Base-by-base conservation (phyloP, 768 basidiomycete genomes). In the Boletus barrowsii region DNA sequence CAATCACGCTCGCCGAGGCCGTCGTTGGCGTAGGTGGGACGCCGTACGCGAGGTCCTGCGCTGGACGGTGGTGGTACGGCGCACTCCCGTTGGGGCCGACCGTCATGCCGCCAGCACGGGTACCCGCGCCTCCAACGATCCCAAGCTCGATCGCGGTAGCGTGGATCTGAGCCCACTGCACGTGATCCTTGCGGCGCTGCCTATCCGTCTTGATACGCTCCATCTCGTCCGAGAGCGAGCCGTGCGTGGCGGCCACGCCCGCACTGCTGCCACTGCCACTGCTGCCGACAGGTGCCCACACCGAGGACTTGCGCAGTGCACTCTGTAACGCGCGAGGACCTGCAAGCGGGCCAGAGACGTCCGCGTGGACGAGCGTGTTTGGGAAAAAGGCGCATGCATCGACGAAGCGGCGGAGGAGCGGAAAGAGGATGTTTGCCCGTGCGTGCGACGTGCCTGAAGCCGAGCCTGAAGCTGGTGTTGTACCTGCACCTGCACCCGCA, bases 111-210 rank as follows among this genome's bases (percentile, higher is more conserved):
- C 33, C 33, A 35, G 33, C 11, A 35, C 33, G 33, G 13, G 6
- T 15, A 4, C 20, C 26, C 11, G 14, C 46, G 30, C 41, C 41
- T 1, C 62, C 56, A 13, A 84, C 65, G 64, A 83, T 75, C 14
- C 80, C 79, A 2, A 84, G 74, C 58, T 86, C 83, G 41, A 86
- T 74, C 10, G 83, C 83, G 5, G 83, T 79, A 0, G 81, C 84
- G 58, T 86, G 84, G 13, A 86, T 81, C 35, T 81, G 78, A 0
- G 84, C 84, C 84, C 84, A 86, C 49, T 83, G 81, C 0, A 86
- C 80, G 55, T 86, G 77, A 51, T 85, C 83, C 51, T 83, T 84
- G 51, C 82, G 75, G 4, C 82, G 73, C 58, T 83, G 82, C 42
- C 84, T 73, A 50, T 86, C 84, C 22, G 62, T 68, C 20, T 82